phyloP scores from a whole-genome alignment of 257 asterid species.

The Nicotiana attenuata region DNA sequence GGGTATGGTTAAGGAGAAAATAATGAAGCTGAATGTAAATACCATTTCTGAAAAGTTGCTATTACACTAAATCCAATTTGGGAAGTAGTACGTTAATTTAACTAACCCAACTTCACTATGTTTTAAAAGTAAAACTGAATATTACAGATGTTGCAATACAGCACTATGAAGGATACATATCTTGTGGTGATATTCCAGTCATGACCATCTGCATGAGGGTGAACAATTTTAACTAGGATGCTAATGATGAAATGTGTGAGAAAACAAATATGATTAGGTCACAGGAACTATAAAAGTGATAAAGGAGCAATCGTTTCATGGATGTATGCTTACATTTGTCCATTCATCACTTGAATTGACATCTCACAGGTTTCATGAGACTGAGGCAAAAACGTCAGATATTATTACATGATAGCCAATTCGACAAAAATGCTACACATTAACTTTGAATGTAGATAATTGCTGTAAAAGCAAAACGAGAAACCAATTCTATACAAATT shows the following conservation, averaged over 20 bases:
- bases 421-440: not conserved
- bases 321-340: slow-evolving; percentile 65
- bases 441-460: not conserved
- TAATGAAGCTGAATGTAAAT: not conserved
- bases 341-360: slow-evolving; percentile 86
- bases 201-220: slow-evolving; percentile 65
- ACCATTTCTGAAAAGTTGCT: not conserved
- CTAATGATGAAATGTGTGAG: not conserved
- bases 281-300: not conserved
- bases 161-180: slow-evolving; percentile 58
- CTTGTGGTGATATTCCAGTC: slow-evolving; percentile 91
- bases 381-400: slow-evolving; percentile 35
- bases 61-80: not conserved
- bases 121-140: not conserved
- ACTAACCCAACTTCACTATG: not conserved
- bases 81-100: not conserved
- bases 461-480: not conserved
- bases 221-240: slow-evolving; percentile 17
- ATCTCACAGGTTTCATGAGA: slow-evolving; percentile 88
- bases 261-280: not conserved
- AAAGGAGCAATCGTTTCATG: slow-evolving; percentile 6
- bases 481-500: not conserved
- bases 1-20: slow-evolving; percentile 32
- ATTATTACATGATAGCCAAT: not conserved
- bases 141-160: not conserved